A percentile compares a stretch with the other conserved stretches of the same genome.
Evolutionary conservation across 768 basidiomycete genomes (phyloP).

Genomic region (Lentinula detonsa): DNA sequence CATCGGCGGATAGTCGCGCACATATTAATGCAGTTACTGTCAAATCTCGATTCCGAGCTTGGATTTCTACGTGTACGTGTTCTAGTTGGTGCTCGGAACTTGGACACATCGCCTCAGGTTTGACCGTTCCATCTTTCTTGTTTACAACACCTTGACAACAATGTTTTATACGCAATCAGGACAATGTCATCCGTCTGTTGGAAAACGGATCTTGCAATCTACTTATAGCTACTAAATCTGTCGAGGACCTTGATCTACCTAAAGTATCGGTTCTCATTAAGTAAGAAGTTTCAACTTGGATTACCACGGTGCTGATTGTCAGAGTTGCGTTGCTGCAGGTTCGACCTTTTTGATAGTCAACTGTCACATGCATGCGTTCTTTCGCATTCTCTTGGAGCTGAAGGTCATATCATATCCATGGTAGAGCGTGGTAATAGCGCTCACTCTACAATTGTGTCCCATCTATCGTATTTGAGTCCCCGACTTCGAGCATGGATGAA

Average conservation of each 20-base stretch:
- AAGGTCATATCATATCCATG: slow-evolving; percentile 58
- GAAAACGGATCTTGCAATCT: slow-evolving; percentile 54
- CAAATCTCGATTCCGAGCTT: slow-evolving; percentile 43
- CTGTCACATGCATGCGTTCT: slow-evolving; percentile 53
- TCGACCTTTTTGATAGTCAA: slow-evolving; percentile 57
- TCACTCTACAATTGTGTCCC: slow-evolving; percentile 48
- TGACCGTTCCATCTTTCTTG: background rate
- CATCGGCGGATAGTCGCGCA: slow-evolving; percentile 46
- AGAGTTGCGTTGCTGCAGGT: slow-evolving; percentile 28
- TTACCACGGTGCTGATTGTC: background rate
- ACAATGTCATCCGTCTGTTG: slow-evolving; percentile 45
- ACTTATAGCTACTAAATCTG: slow-evolving; percentile 51
- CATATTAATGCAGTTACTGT: slow-evolving; percentile 53
- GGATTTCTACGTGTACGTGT: slow-evolving; percentile 51
- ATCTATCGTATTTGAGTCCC: slow-evolving; percentile 30
- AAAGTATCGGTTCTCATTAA: slow-evolving; percentile 54
- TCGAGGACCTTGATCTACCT: slow-evolving; percentile 57
- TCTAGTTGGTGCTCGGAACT: slow-evolving; percentile 30
- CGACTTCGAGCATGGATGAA: slow-evolving; percentile 46
- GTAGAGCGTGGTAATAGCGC: slow-evolving; percentile 50
- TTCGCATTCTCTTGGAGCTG: slow-evolving; percentile 37
- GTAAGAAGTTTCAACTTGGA: slow-evolving; percentile 27
- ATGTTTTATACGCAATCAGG: slow-evolving; percentile 22
- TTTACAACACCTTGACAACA: background rate
- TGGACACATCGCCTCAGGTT: slow-evolving; percentile 11